Percentiles rank a stretch among this genome's conserved stretches.
phyloP scores from a whole-genome alignment of 1,139 yeast genomes.

The Geotrichum klebahnii region DNA sequence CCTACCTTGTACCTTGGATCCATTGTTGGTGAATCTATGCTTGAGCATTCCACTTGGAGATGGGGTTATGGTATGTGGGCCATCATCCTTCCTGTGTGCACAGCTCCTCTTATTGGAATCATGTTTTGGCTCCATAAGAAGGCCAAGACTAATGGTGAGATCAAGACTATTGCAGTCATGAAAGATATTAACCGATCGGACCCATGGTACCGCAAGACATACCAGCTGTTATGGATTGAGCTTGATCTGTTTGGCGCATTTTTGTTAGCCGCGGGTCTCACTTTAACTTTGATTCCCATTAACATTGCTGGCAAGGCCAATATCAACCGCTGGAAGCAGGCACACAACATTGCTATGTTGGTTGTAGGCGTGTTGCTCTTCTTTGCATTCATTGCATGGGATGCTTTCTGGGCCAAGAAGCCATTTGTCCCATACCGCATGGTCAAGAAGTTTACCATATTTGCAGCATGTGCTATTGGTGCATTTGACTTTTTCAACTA shows the following conservation, averaged over 20 bases:
- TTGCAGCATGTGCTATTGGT: slow-evolving; percentile 19
- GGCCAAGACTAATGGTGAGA: slow-evolving; percentile 21
- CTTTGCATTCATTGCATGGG: slow-evolving; percentile 16
- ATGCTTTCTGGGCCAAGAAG: slow-evolving; percentile 17
- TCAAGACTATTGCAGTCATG: slow-evolving; percentile 12
- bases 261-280: slow-evolving; percentile 23
- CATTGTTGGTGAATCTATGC: slow-evolving; percentile 26
- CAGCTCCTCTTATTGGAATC: slow-evolving; percentile 48
- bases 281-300: slow-evolving; percentile 25
- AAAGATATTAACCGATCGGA: slow-evolving; percentile 7
- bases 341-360: slow-evolving; percentile 20
- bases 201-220: slow-evolving; percentile 15
- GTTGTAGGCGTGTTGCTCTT: slow-evolving; percentile 16
- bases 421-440: slow-evolving; percentile 22
- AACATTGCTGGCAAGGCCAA: slow-evolving; percentile 22
- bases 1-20: slow-evolving; percentile 22
- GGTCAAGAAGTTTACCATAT: slow-evolving; percentile 17
- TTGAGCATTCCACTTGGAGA: slow-evolving; percentile 45
- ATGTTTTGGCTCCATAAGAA: slow-evolving; percentile 22
- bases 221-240: slow-evolving; percentile 20
- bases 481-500: slow-evolving; percentile 18
- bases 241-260: slow-evolving; percentile 25
- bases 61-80: slow-evolving; percentile 79
- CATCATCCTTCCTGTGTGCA: slow-evolving; percentile 58
- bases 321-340: slow-evolving; percentile 19